A percentile compares a stretch with the other conserved stretches of the same genome.
These are phyloP conservation scores for Hypsizygus marmoreus DNA, from an alignment of 768 basidiomycete species.

Conservation along the genomic window DNA sequence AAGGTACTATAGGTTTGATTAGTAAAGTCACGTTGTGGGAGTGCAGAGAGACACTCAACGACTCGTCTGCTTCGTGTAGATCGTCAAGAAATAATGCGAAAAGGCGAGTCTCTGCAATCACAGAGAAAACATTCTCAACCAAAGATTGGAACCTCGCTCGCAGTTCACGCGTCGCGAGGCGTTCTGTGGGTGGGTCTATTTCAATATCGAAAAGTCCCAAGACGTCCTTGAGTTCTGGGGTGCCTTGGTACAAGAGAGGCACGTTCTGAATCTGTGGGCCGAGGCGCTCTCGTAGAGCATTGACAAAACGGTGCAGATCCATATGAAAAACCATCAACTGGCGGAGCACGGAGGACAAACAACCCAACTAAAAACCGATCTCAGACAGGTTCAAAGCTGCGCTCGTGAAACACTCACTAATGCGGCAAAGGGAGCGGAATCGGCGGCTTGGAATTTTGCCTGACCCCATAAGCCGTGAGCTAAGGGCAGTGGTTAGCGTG, in stretches of 20 bases:
- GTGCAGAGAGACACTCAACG: constrained; percentile 35
- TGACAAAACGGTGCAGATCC: constrained; percentile 68
- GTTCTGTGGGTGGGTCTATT: constrained; percentile 53
- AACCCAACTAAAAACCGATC: constrained; percentile 60
- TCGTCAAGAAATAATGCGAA: constrained; percentile 76
- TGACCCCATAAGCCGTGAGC: constrained; percentile 78
- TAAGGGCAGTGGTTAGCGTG: constrained; percentile 19
- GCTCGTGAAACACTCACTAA: constrained; percentile 27
- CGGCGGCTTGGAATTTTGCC: constrained; percentile 67
- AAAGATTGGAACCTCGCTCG: constrained; percentile 71
- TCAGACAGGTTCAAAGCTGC: no score
- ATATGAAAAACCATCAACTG: constrained; percentile 76
- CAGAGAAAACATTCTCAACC: constrained; percentile 68
- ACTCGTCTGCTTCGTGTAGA: constrained; percentile 73
- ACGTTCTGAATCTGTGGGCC: constrained; percentile 73
- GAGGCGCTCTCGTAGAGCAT: constrained; percentile 55
- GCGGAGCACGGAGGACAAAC: constrained; percentile 69
- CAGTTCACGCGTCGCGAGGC: constrained; percentile 58
- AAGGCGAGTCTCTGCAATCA: constrained; percentile 68
- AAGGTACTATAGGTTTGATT: constrained; percentile 47
- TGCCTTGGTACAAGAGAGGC: constrained; percentile 69
- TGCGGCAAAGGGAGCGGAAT: constrained; percentile 70
- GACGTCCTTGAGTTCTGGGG: constrained; percentile 69
- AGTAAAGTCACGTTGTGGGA: not conserved
- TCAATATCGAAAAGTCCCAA: constrained; percentile 55